These are phyloP conservation scores for Fragaria vesca DNA, from an alignment of 306 rosid genomes.

Conservation along the genomic window DNA sequence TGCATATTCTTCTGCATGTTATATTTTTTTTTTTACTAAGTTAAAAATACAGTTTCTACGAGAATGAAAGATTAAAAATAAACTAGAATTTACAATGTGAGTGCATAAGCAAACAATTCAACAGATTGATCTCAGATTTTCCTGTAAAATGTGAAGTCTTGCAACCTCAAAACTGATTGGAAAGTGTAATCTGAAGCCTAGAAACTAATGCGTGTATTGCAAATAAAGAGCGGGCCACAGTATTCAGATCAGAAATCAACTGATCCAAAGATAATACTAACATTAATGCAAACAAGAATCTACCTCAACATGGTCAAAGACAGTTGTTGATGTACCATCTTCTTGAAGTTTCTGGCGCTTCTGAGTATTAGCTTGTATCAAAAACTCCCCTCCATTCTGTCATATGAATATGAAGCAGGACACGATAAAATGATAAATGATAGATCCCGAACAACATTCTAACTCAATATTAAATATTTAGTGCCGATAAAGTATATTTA, in stretches of 20 bases:
- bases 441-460: neutral
- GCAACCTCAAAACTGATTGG: neutral
- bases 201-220: neutral
- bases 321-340: slow-evolving; percentile 34
- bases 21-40: neutral
- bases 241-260: slow-evolving; percentile 13
- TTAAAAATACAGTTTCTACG: slow-evolving; percentile 10
- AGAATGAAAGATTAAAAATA: neutral
- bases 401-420: slow-evolving; percentile 17
- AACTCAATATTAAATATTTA: neutral
- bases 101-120: neutral
- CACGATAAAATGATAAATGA: neutral
- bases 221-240: slow-evolving; percentile 4
- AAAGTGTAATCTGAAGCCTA: neutral
- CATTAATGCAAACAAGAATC: slow-evolving; percentile 29
- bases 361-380: slow-evolving; percentile 88
- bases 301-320: slow-evolving; percentile 72
- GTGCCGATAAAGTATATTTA: neutral
- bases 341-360: slow-evolving; percentile 71
- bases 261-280: slow-evolving; percentile 6
- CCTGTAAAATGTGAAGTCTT: neutral
- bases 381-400: slow-evolving; percentile 63
- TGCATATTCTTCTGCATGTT: slow-evolving; percentile 31
- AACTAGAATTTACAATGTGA: neutral
- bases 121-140: slow-evolving; percentile 4